Evolutionary conservation across 441 rosid species (phyloP), one percentile per base, ranked within the genome.

Genomic region (Pelargonium cotyledonis): DNA sequence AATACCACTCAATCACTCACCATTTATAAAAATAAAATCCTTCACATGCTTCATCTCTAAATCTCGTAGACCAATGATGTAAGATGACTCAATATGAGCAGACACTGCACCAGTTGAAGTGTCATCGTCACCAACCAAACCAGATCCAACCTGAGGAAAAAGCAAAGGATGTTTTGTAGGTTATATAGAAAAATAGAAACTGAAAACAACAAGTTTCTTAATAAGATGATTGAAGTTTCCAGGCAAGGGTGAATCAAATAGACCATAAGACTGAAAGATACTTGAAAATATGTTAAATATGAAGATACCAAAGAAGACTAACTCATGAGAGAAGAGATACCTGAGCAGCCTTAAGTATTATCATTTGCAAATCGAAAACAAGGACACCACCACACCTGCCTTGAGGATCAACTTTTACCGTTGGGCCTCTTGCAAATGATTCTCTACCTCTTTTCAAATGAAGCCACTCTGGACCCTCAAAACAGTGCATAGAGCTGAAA

Each of bases 401-500:
- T 82, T 92, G 98, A 70, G 99, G 99, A 86, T 95, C 98, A 80
- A 85, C 91, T 81, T 88, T 89, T 67, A 87, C 89, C 78, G 83
- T 72, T 2, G 98, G 97, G 21, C 95, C 97, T 76, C 87, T 80
- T 19, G 97, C 84, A 84, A 95, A 95, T 66, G 90, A 85, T 77
- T 88, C 99, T 81, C 97, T 85, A 72, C 97, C 98, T 78, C 95
- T 89, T 84, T 88, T 92, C 85, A 95, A 73, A 84, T 92, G 86
- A 80, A 86, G 84, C 98, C 99, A 95, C 64, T 95, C 89, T 14
- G 96, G 91, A 77, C 97, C 92, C 82, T 95, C 99, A 80, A 95
- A 95, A 83, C 97, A 92, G 74, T 95, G 99, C 99, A 95, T 90
- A 38, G 99, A 95, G 70, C 99, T 95, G 91, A 72, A 81, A 80